Conservation (phyloP, 306 rosid species). For the Acacia confusa region DNA sequence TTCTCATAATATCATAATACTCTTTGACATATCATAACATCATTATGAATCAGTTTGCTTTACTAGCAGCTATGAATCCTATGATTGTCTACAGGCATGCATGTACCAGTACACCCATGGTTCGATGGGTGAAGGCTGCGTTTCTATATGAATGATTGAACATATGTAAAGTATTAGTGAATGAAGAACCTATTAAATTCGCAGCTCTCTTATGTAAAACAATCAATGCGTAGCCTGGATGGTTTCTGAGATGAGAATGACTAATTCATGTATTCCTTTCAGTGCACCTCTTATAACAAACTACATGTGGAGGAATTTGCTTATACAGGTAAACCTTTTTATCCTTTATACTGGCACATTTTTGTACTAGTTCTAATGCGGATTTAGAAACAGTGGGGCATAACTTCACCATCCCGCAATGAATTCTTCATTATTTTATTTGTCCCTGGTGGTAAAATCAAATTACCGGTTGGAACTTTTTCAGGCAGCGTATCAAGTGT, state of each 20-base stretch:
- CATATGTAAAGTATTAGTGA: neutral
- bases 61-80: neutral
- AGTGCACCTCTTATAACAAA: slow-evolving; percentile 96
- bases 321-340: slow-evolving; percentile 69
- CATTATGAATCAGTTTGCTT: neutral
- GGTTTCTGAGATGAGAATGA: slow-evolving; percentile 28
- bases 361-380: slow-evolving; percentile 1
- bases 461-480: slow-evolving; percentile 28
- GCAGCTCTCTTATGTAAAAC: neutral
- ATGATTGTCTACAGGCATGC: neutral
- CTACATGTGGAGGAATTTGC: slow-evolving; percentile 96
- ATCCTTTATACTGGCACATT: slow-evolving; percentile 11
- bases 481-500: slow-evolving; percentile 90
- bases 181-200: neutral
- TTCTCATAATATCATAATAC: neutral
- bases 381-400: neutral
- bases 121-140: neutral
- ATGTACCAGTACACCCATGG: neutral
- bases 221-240: neutral
- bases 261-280: slow-evolving; percentile 35
- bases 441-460: slow-evolving; percentile 8
- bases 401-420: neutral
- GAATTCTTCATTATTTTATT: neutral
- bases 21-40: neutral
- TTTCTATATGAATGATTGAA: neutral